Evolutionary conservation across 306 rosid genomes (phyloP), one percentile per base, ranked within the genome.

Genomic region (Mucuna pruriens): DNA sequence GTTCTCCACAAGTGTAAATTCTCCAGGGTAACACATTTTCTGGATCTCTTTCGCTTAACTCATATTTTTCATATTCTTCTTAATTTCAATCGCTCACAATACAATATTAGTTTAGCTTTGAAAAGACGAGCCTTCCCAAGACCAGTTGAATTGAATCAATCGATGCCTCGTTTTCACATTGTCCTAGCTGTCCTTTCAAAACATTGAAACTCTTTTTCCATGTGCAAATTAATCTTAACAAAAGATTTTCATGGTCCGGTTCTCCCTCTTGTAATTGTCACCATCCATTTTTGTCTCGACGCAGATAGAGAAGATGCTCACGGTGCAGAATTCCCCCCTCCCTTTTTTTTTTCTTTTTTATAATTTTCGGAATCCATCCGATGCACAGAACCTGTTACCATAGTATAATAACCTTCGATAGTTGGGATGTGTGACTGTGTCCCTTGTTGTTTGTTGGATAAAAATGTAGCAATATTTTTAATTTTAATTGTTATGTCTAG

Each of bases 21-120:
- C 20, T 63, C 80, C 16, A 33, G 38, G 83, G 82, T 70, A 79
- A 81, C 31, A 80, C 78, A 48, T 77, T 73, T 29, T 67, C 63
- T 69, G 16, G 71, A 54, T 83, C 81, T 87, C 82, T 54, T 48
- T 73, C 54, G 23, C 71, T 73, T 49, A 19, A 38, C 54, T 77
- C 66, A 31, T 66, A 5, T 44, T 39, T 34, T 63, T 69, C 45
- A 36, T 38, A 19, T 23, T 80, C 44, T 36, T 81, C 71, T 58
- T n/a, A 64, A 46, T 48, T 51, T 34, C 6, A 78, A 64, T 46
- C 38, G 57, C 13, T 58, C 40, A 9, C 10, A 36, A 31, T n/a
- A 71, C 22, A 70, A 22, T 31, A 13, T 6, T 1, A 60, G 70
- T 73, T 49, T 33, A 12, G 74, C 36, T 36, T 36, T 61, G 54